Evolutionary conservation across 306 rosid species (phyloP).

Genomic region (Vicia sativa): DNA sequence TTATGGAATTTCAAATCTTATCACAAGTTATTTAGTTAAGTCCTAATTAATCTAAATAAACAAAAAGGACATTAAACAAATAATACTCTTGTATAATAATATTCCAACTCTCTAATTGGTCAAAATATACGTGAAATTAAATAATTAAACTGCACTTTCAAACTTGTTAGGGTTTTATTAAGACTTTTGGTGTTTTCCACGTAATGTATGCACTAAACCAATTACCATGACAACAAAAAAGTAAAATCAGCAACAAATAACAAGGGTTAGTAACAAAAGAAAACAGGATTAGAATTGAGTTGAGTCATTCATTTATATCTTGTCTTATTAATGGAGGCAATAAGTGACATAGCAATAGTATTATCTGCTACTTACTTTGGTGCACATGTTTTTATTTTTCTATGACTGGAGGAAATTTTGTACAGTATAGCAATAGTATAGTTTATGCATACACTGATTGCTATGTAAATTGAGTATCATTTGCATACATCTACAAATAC

Average conservation of each 20-base stretch:
- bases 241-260: not conserved
- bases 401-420: no score
- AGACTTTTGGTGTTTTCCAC: not conserved
- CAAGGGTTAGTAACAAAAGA: not conserved
- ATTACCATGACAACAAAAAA: not conserved
- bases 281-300: not conserved
- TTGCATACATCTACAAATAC: no score
- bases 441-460: no score
- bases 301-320: not conserved
- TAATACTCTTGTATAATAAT: not conserved
- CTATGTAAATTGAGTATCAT: no score
- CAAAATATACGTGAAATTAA: not conserved
- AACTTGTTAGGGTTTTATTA: not conserved
- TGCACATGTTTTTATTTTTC: not conserved
- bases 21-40: not conserved
- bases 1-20: constrained; percentile 10
- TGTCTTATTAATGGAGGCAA: constrained; percentile 9
- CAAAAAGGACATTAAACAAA: not conserved
- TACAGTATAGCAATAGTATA: no score
- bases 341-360: not conserved
- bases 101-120: not conserved
- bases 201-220: constrained; percentile 3
- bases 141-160: not conserved
- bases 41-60: not conserved
- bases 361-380: not conserved